Base-by-base conservation (phyloP, 805 yeast species). In the Candida tammaniensis region DNA sequence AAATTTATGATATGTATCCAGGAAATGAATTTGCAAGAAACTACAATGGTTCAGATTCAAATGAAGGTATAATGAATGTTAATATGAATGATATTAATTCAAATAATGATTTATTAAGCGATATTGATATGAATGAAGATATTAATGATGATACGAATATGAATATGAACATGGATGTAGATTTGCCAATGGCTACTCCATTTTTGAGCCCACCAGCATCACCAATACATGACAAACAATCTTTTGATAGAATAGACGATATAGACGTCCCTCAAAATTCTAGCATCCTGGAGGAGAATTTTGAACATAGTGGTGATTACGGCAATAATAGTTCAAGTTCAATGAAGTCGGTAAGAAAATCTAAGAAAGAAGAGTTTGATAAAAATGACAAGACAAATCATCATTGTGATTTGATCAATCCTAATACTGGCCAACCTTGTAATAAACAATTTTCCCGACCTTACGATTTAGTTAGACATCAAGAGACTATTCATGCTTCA, bases 401-500 rank as follows among this genome's bases (percentile, higher is more conserved):
- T 45, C 70, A 75, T 42, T 82, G 89, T 54, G 66, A 62, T 36
- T 64, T 80, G 56, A 57, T 71, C 7, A 78, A 78, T 47, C 82
- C 86, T 4, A 54, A 73, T 17, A 76, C 85, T 0, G 80, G 83
- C 12, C 54, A 66, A 42, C 75, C 77, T 16, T 86, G 96, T 59
- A 63, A 72, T 47, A 85, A 85, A 61, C 79, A 80, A 51, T 91
- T 91, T 54, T 87, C 97, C 12, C 76, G 98, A 52, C 72, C 73
- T 12, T 67, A 67, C 40, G 73, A 67, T 47, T 55, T 67, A 44
- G 63, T 67, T 14, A 58, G 73, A 39, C 73, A 67, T 47, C 72
- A 67, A 49, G 71, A 67, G 42, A 67, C 73, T n/a, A 64, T 67
- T n/a, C 73, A 67, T 44, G 72, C 73, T 1, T 36, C 68, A 5